Evolutionary conservation across 140 eudicot genomes (phyloP).

Genomic region (Ambrosia hybrid): DNA sequence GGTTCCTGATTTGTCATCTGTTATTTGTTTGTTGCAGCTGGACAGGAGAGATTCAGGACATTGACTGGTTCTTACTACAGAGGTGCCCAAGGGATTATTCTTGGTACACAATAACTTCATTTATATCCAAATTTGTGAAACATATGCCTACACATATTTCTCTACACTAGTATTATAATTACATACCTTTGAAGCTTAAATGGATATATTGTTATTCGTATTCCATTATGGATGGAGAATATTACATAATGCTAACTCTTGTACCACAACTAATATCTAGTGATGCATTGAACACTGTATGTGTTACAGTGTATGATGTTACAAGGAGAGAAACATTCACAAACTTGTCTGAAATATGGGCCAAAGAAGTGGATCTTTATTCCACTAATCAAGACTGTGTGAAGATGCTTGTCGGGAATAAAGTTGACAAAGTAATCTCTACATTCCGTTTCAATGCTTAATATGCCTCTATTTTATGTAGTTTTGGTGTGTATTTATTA

Average conservation of each 20-base stretch:
- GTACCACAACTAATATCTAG: constrained; percentile 3
- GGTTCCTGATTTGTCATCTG: constrained; percentile 1
- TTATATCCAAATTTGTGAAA: neutral
- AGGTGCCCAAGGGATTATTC: constrained; percentile 63
- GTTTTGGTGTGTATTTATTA: neutral
- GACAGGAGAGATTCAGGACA: constrained; percentile 64
- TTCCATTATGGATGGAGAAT: neutral
- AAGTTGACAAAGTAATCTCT: constrained; percentile 75
- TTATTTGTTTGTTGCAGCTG: constrained; percentile 39
- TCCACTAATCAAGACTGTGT: constrained; percentile 81
- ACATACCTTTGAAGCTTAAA: constrained; percentile 2
- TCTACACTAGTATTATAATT: neutral
- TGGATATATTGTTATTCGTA: neutral
- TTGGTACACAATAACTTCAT: constrained; percentile 31
- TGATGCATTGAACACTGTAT: constrained; percentile 13
- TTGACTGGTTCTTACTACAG: constrained; percentile 61
- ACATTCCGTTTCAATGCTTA: constrained; percentile 15
- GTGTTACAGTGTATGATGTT: constrained; percentile 71
- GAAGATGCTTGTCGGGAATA: constrained; percentile 95
- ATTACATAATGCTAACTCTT: neutral
- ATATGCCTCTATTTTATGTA: neutral
- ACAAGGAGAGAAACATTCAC: constrained; percentile 88
- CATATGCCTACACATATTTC: neutral
- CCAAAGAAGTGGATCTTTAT: constrained; percentile 81
- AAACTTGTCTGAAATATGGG: constrained; percentile 83